A percentile compares a stretch with the other conserved stretches of the same genome.
Conservation (phyloP, 192 early-diverging fungal genomes). For the Pilaira anomala region DNA sequence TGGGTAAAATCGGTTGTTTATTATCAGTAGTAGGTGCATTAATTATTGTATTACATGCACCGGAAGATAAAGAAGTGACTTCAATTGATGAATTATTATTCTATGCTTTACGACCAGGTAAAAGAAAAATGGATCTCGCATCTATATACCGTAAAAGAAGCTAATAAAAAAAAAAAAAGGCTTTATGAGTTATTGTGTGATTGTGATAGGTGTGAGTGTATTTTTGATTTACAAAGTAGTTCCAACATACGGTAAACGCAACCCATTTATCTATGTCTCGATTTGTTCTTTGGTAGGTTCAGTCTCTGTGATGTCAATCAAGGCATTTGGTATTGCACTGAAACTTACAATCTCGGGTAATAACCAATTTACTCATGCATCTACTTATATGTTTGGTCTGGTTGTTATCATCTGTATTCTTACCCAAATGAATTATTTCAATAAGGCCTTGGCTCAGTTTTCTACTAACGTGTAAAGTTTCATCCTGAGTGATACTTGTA, state of each 20-base stretch:
- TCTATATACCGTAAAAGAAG: neutral
- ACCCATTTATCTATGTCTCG: constrained; percentile 85
- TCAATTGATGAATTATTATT: constrained; percentile 82
- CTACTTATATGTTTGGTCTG: constrained; percentile 84
- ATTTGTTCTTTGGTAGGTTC: constrained; percentile 98
- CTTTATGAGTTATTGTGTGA: constrained; percentile 77
- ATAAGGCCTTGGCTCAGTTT: constrained; percentile 92
- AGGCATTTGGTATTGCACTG: constrained; percentile 90
- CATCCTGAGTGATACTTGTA: no score
- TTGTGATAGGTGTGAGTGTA: constrained; percentile 60
- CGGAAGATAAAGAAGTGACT: constrained; percentile 76
- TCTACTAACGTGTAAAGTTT: constrained; percentile 71
- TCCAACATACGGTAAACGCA: constrained; percentile 73
- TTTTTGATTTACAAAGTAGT: constrained; percentile 82
- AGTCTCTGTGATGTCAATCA: constrained; percentile 86
- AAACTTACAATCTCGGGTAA: constrained; percentile 90
- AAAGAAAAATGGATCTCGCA: neutral
- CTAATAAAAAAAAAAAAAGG: constrained; percentile 37
- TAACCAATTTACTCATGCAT: constrained; percentile 88
- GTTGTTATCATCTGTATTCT: constrained; percentile 79
- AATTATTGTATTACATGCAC: constrained; percentile 83
- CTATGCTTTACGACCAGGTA: constrained; percentile 76
- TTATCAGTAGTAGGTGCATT: constrained; percentile 87
- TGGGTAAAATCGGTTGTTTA: constrained; percentile 87
- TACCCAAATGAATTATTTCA: constrained; percentile 98